Percentiles rank a stretch among this genome's conserved stretches.
phyloP scores from a whole-genome alignment of 1,284 basidiomycete species.

The Ustilago crameri region DNA sequence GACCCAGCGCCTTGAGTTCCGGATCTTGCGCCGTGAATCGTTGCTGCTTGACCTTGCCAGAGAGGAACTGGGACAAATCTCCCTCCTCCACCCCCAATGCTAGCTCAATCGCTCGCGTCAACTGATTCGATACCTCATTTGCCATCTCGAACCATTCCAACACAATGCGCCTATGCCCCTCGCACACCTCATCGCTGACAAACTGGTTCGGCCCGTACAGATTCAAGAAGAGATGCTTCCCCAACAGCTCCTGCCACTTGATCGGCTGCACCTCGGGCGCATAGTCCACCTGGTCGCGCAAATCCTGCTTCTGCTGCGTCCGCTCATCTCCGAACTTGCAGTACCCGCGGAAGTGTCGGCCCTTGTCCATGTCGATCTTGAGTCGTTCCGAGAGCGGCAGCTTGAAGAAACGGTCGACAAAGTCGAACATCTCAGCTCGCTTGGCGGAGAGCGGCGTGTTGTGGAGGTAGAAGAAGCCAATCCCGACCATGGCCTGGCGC shows the following conservation, averaged over 20 bases:
- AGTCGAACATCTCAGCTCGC: slow-evolving; percentile 34
- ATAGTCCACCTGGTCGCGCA: slow-evolving; percentile 56
- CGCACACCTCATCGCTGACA: slow-evolving; percentile 27
- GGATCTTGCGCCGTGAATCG: slow-evolving; percentile 6
- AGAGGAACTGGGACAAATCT: slow-evolving; percentile 37
- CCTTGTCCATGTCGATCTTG: slow-evolving; percentile 47
- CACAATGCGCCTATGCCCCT: slow-evolving; percentile 20
- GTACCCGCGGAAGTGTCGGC: slow-evolving; percentile 56
- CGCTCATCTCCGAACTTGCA: slow-evolving; percentile 57
- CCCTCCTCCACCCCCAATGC: slow-evolving; percentile 39
- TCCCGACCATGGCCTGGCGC: slow-evolving; percentile 44
- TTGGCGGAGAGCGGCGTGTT: slow-evolving; percentile 37
- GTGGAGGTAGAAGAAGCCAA: slow-evolving; percentile 61
- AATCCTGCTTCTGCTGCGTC: slow-evolving; percentile 40
- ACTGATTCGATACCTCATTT: slow-evolving; percentile 25
- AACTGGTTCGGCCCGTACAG: slow-evolving; percentile 61
- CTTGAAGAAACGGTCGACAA: slow-evolving; percentile 44
- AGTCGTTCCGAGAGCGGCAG: slow-evolving; percentile 32
- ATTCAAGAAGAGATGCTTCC: slow-evolving; percentile 40
- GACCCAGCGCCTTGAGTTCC: slow-evolving; percentile 10
- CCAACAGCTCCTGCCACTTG: slow-evolving; percentile 3
- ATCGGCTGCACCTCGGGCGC: slow-evolving; percentile 21
- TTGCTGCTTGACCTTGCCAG: slow-evolving; percentile 11
- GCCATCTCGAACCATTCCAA: slow-evolving; percentile 45
- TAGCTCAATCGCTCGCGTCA: slow-evolving; percentile 55